Conservation (phyloP, 257 asterid genomes). For the Solanum arcanum region DNA sequence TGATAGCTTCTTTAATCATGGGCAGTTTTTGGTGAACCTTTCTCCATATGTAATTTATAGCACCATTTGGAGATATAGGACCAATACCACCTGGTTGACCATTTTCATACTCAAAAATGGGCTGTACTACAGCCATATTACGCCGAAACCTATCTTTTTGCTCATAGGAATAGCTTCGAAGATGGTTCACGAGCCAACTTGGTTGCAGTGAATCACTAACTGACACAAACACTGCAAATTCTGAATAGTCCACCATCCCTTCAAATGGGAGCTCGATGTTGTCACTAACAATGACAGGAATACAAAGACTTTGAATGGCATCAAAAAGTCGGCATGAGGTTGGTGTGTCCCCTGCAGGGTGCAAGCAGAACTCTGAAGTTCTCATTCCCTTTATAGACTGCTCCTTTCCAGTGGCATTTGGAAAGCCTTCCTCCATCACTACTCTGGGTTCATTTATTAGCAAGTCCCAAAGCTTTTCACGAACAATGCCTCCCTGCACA, state of each 20-base stretch:
- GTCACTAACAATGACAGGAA: constrained; percentile 84
- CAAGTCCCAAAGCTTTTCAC: constrained; percentile 84
- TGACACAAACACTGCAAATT: constrained; percentile 63
- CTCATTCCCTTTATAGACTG: constrained; percentile 91
- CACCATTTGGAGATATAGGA: constrained; percentile 48
- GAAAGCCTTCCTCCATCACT: constrained; percentile 87
- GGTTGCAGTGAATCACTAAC: constrained; percentile 72
- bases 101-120: constrained; percentile 53
- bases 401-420: constrained; percentile 85
- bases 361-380: constrained; percentile 84
- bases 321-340: constrained; percentile 90
- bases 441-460: constrained; percentile 53
- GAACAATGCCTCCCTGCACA: constrained; percentile 71
- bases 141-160: constrained; percentile 48
- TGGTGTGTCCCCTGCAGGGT: constrained; percentile 96
- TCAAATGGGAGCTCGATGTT: constrained; percentile 89
- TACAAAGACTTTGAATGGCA: constrained; percentile 90
- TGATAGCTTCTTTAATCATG: constrained; percentile 54
- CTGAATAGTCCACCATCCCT: constrained; percentile 73
- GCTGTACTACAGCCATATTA: constrained; percentile 53
- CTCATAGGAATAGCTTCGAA: constrained; percentile 37
- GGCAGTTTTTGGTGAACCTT: constrained; percentile 78
- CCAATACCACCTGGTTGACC: constrained; percentile 65
- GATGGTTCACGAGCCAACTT: constrained; percentile 66
- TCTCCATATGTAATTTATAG: constrained; percentile 78